phyloP scores from a whole-genome alignment of 2,329 filamentous ascomycete genomes.

The Proliferodiscus dingleyae region DNA sequence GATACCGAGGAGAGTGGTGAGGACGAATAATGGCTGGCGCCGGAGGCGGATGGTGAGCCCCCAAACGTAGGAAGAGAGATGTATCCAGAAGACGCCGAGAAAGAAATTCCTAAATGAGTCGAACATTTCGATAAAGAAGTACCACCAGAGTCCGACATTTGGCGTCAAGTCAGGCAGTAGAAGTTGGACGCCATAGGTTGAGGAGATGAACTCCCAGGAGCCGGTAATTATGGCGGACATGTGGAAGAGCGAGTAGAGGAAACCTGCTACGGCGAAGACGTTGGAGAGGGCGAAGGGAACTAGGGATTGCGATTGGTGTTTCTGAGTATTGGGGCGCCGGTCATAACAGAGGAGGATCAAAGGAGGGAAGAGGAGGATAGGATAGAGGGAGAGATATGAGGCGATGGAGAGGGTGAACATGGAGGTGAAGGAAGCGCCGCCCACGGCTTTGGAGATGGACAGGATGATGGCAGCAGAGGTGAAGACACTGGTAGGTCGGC shows the following conservation, averaged over 20 bases:
- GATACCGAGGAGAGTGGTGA: constrained; percentile 80
- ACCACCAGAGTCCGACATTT: constrained; percentile 98
- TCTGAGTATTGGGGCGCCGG: constrained; percentile 33
- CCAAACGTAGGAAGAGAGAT: constrained; percentile 83
- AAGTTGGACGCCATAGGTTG: constrained; percentile 90
- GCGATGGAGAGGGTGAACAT: constrained; percentile 84
- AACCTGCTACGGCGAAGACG: constrained; percentile 47
- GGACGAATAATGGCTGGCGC: constrained; percentile 78
- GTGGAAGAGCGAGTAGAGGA: constrained; percentile 58
- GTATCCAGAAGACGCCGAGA: constrained; percentile 95
- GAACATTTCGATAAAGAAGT: constrained; percentile 99
- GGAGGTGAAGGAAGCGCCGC: constrained; percentile 66
- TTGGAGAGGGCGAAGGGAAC: constrained; percentile 51
- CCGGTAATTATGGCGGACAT: constrained; percentile 71
- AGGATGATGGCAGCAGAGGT: constrained; percentile 83
- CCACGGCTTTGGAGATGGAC: constrained; percentile 74
- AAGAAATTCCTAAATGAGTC: constrained; percentile 97
- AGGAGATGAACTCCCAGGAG: constrained; percentile 82
- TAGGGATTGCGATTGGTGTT: constrained; percentile 35
- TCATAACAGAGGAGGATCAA: constrained; percentile 78
- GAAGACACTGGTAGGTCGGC: constrained; percentile 82
- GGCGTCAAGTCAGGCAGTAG: constrained; percentile 88
- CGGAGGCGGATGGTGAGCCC: constrained; percentile 79
- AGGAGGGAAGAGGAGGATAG: constrained; percentile 78
- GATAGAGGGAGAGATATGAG: constrained; percentile 89